Evolutionary conservation across 441 rosid species (phyloP).

Genomic region (Erodium chrysanthum): DNA sequence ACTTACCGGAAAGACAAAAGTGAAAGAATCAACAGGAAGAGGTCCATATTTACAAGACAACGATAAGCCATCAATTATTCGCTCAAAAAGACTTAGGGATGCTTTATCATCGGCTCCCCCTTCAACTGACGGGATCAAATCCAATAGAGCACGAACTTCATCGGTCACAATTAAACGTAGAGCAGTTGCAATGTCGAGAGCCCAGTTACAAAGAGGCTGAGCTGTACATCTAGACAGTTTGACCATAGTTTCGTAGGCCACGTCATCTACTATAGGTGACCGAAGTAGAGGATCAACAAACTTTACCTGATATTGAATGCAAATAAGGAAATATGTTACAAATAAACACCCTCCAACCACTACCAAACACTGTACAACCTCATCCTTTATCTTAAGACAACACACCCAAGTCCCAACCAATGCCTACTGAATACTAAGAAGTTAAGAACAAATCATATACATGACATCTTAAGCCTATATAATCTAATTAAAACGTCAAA

Average conservation of each 20-base stretch:
- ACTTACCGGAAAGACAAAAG: constrained; percentile 86
- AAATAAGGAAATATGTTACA: constrained; percentile 12
- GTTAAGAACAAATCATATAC: too few species aligned
- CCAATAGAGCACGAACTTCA: constrained; percentile 43
- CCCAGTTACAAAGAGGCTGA: constrained; percentile 88
- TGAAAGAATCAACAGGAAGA: constrained; percentile 91
- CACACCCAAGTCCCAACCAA: too few species aligned
- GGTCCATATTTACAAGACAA: constrained; percentile 83
- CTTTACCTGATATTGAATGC: constrained; percentile 45
- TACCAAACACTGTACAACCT: too few species aligned
- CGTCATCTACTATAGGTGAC: constrained; percentile 71
- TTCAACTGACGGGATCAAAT: constrained; percentile 40
- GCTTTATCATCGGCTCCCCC: constrained; percentile 42
- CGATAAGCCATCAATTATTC: constrained; percentile 60
- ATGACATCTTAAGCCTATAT: too few species aligned
- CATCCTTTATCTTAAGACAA: too few species aligned
- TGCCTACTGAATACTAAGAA: too few species aligned
- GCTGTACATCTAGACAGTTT: constrained; percentile 80
- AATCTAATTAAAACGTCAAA: too few species aligned
- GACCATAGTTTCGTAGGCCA: constrained; percentile 76
- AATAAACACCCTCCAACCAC: too few species aligned
- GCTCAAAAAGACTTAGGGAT: constrained; percentile 66
- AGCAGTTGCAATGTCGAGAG: constrained; percentile 90
- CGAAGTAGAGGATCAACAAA: constrained; percentile 82
- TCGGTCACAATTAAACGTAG: constrained; percentile 61